Base-by-base conservation (phyloP, 2,329 filamentous ascomycete species). In the Simplicillium sp. region DNA sequence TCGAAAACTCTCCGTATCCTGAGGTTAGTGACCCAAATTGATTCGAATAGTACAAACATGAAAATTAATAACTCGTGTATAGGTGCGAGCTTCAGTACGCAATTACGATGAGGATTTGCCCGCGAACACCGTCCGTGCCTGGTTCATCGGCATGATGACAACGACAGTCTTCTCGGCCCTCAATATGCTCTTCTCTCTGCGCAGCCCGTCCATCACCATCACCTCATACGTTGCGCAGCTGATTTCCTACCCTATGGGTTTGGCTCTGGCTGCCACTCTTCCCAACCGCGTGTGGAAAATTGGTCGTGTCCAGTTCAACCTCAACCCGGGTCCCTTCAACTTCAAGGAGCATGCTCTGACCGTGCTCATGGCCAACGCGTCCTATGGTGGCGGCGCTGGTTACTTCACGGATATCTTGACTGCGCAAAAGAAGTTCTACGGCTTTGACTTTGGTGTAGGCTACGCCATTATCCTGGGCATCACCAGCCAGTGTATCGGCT, bases 351-450 rank as follows among this genome's bases (percentile, higher is more conserved):
- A 70, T 41, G 59, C 63, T 1, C 46, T 68, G 12, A 58, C 68
- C 29, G 65, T 66, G 31, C 66, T 70, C 39, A 68, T 70, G 66
- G 64, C 60, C 46, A 71, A 71, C 44, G 65, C 69, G 14, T 67
- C 65, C 2, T 71, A 71, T 40, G 46, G 48, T 3, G 38, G 38
- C 17, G 61, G 61, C 14, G 62, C 59, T 11, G 65, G 66, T 12
- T 65, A 67, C 37, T 53, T 65, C 1, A 69, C 66, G n/a, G 67
- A 65, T 37, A 60, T 68, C 31, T 62, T 68, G 38, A 64, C 68
- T 47, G 65, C 65, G 2, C 54, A 64, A 5, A 49, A 49, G 34
- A 44, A 48, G 16, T 61, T 67, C 41, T 68, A 68, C 42, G 58
- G 62, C 35, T 64, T 67, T 39, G 46, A 57, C 1, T 56, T 67